Conservation (phyloP, 306 rosid species). For the Dryas octopetala region DNA sequence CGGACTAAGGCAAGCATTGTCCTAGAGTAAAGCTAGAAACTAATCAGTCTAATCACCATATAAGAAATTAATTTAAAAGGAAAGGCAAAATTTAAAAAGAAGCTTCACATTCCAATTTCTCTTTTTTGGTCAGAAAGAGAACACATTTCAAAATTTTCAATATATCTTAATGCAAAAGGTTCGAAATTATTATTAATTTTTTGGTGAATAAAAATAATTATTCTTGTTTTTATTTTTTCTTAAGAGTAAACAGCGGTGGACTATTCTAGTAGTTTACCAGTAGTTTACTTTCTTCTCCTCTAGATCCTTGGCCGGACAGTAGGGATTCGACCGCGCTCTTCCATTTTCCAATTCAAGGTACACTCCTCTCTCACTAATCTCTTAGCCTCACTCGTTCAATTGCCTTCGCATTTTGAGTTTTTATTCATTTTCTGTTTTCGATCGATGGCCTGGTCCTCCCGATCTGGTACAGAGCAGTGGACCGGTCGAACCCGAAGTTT, state of each 20-base stretch:
- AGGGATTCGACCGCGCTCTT: slow-evolving; percentile 24
- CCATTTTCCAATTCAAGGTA: slow-evolving; percentile 6
- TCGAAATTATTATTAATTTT: no score
- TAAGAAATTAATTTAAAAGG: no score
- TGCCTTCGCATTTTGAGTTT: not conserved
- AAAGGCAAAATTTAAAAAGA: no score
- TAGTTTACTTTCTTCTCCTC: not conserved
- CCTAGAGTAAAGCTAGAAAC: no score
- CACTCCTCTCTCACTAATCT: not conserved
- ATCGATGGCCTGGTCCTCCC: slow-evolving; percentile 1
- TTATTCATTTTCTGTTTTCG: not conserved
- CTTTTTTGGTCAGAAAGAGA: no score
- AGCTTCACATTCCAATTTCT: no score
- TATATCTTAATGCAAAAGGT: no score
- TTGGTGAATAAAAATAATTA: no score
- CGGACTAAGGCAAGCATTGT: no score
- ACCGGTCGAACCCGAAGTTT: slow-evolving; percentile 11
- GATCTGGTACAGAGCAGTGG: slow-evolving; percentile 9
- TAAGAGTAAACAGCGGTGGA: not conserved
- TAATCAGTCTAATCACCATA: no score
- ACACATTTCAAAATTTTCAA: no score
- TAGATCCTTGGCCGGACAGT: slow-evolving; percentile 16
- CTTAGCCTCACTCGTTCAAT: not conserved
- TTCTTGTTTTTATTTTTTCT: no score
- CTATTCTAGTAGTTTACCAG: not conserved